Conservation (phyloP, 148 eudicot species). For the Rhododendron ovatum region DNA sequence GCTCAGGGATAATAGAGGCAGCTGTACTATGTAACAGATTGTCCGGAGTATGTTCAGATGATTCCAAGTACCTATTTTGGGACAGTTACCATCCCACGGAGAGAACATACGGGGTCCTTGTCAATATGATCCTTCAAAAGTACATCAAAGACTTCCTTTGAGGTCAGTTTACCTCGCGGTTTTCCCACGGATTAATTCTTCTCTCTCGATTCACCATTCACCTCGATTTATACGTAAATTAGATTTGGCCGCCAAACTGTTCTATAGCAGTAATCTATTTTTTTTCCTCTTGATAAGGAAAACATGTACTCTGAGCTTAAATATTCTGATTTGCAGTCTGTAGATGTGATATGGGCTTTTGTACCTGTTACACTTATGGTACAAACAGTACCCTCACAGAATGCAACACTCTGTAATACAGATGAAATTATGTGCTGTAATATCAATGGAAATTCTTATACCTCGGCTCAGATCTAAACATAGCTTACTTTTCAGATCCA, state of each 20-base stretch:
- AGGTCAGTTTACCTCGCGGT: neutral
- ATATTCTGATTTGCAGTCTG: neutral
- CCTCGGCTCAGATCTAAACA: neutral
- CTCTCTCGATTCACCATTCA: neutral
- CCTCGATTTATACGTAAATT: neutral
- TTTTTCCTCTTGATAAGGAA: neutral
- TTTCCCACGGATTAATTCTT: too few relatives aligned
- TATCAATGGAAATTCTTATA: neutral
- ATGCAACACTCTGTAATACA: neutral
- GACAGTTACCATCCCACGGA: conserved; percentile 60
- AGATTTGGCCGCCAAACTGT: neutral
- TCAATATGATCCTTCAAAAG: conserved; percentile 5
- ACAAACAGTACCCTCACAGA: neutral
- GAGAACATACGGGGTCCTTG: conserved; percentile 22
- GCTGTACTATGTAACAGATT: neutral
- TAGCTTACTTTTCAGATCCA: neutral
- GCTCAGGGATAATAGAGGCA: neutral
- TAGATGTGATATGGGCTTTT: neutral
- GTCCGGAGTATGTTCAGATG: conserved; percentile 17
- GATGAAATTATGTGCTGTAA: neutral
- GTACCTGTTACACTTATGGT: too few relatives aligned
- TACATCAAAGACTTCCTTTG: neutral
- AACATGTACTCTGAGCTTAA: neutral
- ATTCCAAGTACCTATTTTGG: conserved; percentile 40
- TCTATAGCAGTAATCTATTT: neutral